These are phyloP conservation scores for Buddleja alternifolia DNA, from an alignment of 257 asterid species.

Conservation along the genomic window DNA sequence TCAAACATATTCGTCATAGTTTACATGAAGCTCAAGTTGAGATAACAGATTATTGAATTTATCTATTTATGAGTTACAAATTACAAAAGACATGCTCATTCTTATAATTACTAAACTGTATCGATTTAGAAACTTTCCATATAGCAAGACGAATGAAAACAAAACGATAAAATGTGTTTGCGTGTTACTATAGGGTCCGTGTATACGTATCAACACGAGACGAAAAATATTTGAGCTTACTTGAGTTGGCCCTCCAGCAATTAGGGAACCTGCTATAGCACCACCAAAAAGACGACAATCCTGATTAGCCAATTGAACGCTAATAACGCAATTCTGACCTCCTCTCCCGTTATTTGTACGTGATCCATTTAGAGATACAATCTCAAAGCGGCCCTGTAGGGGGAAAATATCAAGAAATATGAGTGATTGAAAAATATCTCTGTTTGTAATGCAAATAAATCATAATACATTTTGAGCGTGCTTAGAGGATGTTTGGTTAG, in stretches of 20 bases:
- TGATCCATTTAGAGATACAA: conserved; percentile 34
- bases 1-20: no score
- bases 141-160: no score
- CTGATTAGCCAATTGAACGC: conserved; percentile 29
- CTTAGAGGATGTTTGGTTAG: no score
- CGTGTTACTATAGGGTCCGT: no score
- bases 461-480: no score
- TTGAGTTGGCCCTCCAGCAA: conserved; percentile 29
- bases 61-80: no score
- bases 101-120: not conserved
- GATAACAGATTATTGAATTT: no score
- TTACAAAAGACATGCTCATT: no score
- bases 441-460: no score
- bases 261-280: conserved; percentile 30
- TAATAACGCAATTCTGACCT: conserved; percentile 28
- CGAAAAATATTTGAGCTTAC: conserved; percentile 12
- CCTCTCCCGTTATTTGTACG: conserved; percentile 22
- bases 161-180: no score
- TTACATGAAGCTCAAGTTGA: no score
- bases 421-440: not conserved
- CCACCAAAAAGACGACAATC: conserved; percentile 33
- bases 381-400: conserved; percentile 32
- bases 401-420: not conserved
- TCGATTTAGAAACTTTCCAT: no score
- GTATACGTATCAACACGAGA: not conserved